Conservation (phyloP, 2,329 filamentous ascomycete species). For the Cladosporium velox region DNA sequence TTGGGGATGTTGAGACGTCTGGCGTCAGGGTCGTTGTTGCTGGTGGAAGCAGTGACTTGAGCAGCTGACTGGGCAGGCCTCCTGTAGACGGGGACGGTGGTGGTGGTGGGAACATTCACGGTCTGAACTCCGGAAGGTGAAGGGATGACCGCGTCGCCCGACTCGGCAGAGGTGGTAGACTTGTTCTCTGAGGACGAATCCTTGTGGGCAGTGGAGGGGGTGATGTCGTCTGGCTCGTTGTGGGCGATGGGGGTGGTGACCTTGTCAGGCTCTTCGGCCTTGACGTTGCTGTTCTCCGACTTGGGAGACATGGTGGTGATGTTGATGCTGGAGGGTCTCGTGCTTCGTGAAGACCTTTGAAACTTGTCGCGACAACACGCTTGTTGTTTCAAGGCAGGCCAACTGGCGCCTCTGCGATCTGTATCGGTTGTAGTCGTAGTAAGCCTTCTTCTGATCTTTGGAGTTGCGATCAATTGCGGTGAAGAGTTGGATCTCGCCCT, state of each 20-base stretch:
- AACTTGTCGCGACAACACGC: neutral
- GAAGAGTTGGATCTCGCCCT: neutral
- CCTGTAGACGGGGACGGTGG: neutral
- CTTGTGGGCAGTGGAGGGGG: neutral
- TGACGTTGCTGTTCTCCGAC: neutral
- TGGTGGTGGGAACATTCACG: neutral
- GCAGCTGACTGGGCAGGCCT: neutral
- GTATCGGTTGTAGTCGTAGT: neutral
- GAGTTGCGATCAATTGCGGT: neutral
- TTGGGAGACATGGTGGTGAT: neutral
- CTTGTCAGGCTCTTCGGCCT: neutral
- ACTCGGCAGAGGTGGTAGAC: neutral
- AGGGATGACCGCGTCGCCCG: neutral
- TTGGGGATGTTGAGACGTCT: neutral
- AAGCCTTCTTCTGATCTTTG: neutral
- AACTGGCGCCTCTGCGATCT: too few relatives aligned
- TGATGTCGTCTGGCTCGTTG: neutral
- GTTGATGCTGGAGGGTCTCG: neutral
- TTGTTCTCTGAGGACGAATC: neutral
- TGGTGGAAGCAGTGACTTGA: neutral
- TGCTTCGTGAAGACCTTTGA: neutral
- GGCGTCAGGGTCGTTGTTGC: neutral
- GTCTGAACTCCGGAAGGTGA: neutral
- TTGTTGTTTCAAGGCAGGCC: neutral
- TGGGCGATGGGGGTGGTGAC: neutral